Base-by-base conservation (phyloP, 2,329 filamentous ascomycete species). In the Beauveria caledonica region DNA sequence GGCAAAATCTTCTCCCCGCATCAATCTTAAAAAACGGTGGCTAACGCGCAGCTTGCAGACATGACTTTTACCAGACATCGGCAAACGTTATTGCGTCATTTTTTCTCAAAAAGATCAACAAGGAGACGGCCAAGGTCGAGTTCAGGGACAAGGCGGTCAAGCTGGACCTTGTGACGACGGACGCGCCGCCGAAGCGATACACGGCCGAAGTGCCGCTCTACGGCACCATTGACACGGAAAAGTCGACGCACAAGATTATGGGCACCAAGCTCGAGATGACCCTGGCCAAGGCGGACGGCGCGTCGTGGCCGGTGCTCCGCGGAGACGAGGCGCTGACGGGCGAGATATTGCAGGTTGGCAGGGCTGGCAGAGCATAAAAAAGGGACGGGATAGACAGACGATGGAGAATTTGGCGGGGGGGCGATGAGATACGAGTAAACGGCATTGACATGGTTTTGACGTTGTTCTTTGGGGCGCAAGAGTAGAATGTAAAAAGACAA, bases 71-170 rank as follows among this genome's bases (percentile, higher is more conserved):
- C 76, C 94, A 99, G 75, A 97, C 94, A 1, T 79, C 88, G 2
- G 83, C 84, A 13, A 86, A 85, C 15, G 90, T 97, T 61, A 96
- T 95, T 66, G 92, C 89, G 2, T 94, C 90, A 9, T 88, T 97
- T 66, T 99, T 96, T 77, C 81, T 97, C 59, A 99, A 97, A 80
- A 97, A 97, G 78, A 96, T 99, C 68, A 86, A 92, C 76, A 95
- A 93, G 75, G 82, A 87, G 25, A 82, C 78, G 27, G 89, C 91
- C 56, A 87, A 83, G 65, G 82, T 97, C 50, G 78, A 82, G 25
- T 93, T 97, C 71, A 73, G 78, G 40, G 69, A 82, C 3, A 78
- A 80, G 52, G 78, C 83, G 51, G 75, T 97, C 55, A 80, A 82
- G 11, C 81, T 99, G 48, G 90, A 99, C 71, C 81, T 99, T 44